Percentiles rank a stretch among this genome's conserved stretches.
Conservation (phyloP, 768 basidiomycete genomes). For the Amanita muscaria region DNA sequence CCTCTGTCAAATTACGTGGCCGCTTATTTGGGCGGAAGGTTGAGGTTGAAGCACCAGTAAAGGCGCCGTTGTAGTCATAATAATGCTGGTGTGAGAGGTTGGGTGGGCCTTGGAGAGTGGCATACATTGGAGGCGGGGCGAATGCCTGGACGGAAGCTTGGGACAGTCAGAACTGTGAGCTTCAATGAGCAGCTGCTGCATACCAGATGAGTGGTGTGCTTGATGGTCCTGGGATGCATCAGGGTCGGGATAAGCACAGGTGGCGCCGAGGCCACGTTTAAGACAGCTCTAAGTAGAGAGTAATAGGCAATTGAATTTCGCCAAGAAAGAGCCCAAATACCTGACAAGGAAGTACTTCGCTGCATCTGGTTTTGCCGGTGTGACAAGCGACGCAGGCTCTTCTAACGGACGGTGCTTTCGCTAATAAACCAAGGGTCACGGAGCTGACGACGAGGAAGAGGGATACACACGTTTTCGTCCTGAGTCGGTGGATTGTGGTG, state of each 20-base stretch:
- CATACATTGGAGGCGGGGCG: constrained; percentile 43
- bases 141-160: constrained; percentile 30
- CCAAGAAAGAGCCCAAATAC: constrained; percentile 24
- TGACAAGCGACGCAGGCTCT: constrained; percentile 77
- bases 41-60: constrained; percentile 61
- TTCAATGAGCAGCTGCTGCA: constrained; percentile 10
- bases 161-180: constrained; percentile 11
- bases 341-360: constrained; percentile 77
- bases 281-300: constrained; percentile 54
- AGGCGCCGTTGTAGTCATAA: constrained; percentile 69
- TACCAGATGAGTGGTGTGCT: constrained; percentile 32
- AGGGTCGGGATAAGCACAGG: constrained; percentile 74
- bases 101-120: constrained; percentile 34
- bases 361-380: constrained; percentile 76
- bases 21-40: constrained; percentile 78
- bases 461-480: constrained; percentile 48
- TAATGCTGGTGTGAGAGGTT: constrained; percentile 58
- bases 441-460: constrained; percentile 5
- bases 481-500: constrained; percentile 23
- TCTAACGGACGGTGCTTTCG: constrained; percentile 75
- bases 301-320: constrained; percentile 4
- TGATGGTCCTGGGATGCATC: constrained; percentile 42
- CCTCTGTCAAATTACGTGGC: constrained; percentile 71
- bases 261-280: constrained; percentile 64
- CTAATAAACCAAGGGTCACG: constrained; percentile 27